A percentile compares a stretch with the other conserved stretches of the same genome.
These are phyloP conservation scores for Camillea tinctor DNA, from an alignment of 2,329 filamentous ascomycete species.

Conservation along the genomic window DNA sequence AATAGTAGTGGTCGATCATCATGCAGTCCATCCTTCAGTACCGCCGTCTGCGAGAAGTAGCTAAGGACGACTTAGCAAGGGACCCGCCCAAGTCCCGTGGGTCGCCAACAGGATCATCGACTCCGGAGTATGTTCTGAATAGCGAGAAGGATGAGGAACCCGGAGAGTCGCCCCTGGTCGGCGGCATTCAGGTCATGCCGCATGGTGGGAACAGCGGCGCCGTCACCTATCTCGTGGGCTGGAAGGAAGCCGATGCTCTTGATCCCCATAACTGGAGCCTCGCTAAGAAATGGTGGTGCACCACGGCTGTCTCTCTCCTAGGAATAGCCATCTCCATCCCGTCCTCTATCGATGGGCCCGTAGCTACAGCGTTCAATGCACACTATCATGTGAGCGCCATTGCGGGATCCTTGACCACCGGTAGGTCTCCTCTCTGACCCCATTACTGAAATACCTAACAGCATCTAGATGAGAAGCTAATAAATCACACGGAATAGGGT, in stretches of 20 bases:
- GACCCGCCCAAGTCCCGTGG: not conserved
- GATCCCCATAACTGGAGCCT: constrained; percentile 18
- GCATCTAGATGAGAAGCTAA: not conserved
- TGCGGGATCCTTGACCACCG: constrained; percentile 10
- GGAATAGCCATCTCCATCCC: constrained; percentile 7
- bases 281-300: constrained; percentile 7
- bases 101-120: not conserved
- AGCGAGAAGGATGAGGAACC: not conserved
- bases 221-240: constrained; percentile 10
- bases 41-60: constrained; percentile 7
- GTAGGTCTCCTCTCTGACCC: not conserved
- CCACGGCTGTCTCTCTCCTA: constrained; percentile 6
- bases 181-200: not conserved
- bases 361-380: constrained; percentile 7
- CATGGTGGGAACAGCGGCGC: constrained; percentile 5
- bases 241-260: constrained; percentile 13
- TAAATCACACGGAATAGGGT: not conserved
- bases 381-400: constrained; percentile 12
- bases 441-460: not conserved
- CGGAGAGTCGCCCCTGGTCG: no score
- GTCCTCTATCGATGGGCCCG: constrained; percentile 11
- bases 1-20: not conserved
- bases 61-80: constrained; percentile 5
- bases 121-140: not conserved
- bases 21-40: constrained; percentile 11